A percentile compares a stretch with the other conserved stretches of the same genome.
These are phyloP conservation scores for Fraxinus excelsior DNA, from an alignment of 257 asterid species.

Conservation along the genomic window DNA sequence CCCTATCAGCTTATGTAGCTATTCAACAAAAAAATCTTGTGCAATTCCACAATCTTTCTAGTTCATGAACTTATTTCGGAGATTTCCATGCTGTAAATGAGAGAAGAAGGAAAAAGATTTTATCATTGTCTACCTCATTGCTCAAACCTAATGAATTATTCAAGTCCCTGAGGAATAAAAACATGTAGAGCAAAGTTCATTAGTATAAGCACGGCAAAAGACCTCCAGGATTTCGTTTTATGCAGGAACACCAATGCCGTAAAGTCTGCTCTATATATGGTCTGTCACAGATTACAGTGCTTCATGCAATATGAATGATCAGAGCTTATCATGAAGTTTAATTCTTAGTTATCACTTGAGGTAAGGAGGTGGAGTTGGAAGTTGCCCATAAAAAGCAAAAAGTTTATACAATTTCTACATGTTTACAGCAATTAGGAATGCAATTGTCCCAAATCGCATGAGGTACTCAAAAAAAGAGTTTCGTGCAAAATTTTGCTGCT, in stretches of 20 bases:
- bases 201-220: background rate
- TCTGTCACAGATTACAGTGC: background rate
- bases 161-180: background rate
- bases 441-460: background rate
- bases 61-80: background rate
- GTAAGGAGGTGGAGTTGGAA: background rate
- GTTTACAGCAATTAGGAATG: background rate
- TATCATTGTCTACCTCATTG: too few relatives aligned
- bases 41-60: background rate
- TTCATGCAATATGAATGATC: background rate
- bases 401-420: background rate
- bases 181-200: constrained; percentile 6
- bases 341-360: background rate
- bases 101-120: background rate
- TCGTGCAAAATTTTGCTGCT: background rate
- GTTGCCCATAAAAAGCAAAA: background rate
- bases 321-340: background rate
- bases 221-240: background rate
- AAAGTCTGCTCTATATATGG: background rate
- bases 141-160: constrained; percentile 2
- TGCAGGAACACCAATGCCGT: background rate
- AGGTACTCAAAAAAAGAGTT: background rate
- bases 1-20: background rate
- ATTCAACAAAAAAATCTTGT: background rate
- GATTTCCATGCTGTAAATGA: background rate